Evolutionary conservation across 2,329 filamentous ascomycete species (phyloP).

Genomic region (Thelonectria rubi): DNA sequence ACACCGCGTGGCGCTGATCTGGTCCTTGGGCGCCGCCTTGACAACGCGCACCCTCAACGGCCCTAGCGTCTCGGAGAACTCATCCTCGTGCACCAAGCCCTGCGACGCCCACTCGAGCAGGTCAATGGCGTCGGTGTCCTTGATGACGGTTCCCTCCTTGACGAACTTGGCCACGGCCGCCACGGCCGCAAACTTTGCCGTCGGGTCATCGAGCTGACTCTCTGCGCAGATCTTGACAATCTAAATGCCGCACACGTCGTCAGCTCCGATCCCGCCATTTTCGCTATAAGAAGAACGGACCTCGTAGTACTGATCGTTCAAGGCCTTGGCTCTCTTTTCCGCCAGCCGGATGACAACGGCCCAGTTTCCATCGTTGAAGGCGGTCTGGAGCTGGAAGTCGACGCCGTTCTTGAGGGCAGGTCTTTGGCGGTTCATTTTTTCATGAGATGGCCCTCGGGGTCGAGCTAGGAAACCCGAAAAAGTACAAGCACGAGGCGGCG

Average conservation of each 20-base stretch:
- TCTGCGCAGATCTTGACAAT: slow-evolving; percentile 60
- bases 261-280: slow-evolving; percentile 18
- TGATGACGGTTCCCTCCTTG: slow-evolving; percentile 55
- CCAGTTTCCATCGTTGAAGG: slow-evolving; percentile 66
- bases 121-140: slow-evolving; percentile 61
- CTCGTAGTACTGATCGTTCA: slow-evolving; percentile 66
- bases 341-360: slow-evolving; percentile 59
- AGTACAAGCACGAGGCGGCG: slow-evolving; percentile 22
- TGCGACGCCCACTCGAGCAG: slow-evolving; percentile 64
- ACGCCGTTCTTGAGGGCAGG: slow-evolving; percentile 59
- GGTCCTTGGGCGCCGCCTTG: slow-evolving; percentile 62
- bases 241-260: slow-evolving; percentile 40
- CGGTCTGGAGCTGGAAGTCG: slow-evolving; percentile 63
- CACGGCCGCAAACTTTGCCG: slow-evolving; percentile 55
- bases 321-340: slow-evolving; percentile 58
- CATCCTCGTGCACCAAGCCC: slow-evolving; percentile 49
- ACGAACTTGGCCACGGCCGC: slow-evolving; percentile 57
- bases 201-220: slow-evolving; percentile 60
- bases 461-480: slow-evolving; percentile 23
- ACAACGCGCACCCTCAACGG: slow-evolving; percentile 59
- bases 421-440: slow-evolving; percentile 47
- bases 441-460: slow-evolving; percentile 14
- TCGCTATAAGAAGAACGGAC: slow-evolving; percentile 46
- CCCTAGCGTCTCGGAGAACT: slow-evolving; percentile 60
- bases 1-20: slow-evolving; percentile 52